Conservation (phyloP, 176 grass and related monocot species). For the Chloris gayana region DNA sequence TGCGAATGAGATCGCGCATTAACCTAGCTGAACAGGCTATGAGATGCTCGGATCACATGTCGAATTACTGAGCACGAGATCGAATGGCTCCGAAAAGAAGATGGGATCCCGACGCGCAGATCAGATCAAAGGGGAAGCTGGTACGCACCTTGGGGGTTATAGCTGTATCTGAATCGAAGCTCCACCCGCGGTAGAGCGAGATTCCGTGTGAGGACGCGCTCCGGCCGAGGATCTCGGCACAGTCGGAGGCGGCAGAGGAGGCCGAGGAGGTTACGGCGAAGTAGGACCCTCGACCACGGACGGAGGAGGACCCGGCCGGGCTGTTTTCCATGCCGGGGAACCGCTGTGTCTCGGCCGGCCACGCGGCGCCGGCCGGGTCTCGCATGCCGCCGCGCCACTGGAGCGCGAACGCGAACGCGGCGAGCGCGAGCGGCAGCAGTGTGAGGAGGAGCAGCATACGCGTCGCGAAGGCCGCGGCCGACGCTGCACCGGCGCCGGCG, state of each 20-base stretch:
- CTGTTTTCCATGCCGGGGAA: slow-evolving; percentile 95
- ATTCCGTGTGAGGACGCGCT: no score
- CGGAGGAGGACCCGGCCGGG: slow-evolving; percentile 68
- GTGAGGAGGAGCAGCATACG: slow-evolving; percentile 88
- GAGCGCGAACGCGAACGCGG: slow-evolving; percentile 88
- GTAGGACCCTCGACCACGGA: slow-evolving; percentile 40
- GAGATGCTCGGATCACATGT: no score
- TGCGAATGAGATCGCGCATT: neutral
- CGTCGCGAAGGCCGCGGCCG: slow-evolving; percentile 58
- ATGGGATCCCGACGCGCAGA: no score
- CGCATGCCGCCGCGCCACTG: slow-evolving; percentile 95
- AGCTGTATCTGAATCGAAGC: no score
- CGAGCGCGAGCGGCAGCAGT: slow-evolving; percentile 82
- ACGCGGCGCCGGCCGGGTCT: slow-evolving; percentile 70
- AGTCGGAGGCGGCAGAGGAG: no score
- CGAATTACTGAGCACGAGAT: no score
- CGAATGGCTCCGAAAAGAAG: no score
- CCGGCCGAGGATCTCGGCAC: no score
- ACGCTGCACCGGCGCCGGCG: neutral
- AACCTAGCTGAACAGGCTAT: neutral
- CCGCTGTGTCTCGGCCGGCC: slow-evolving; percentile 75
- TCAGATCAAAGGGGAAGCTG: no score
- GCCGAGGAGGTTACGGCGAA: slow-evolving; percentile 33
- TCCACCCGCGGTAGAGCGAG: no score
- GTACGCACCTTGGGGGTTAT: no score